Percentiles rank a stretch among this genome's conserved stretches.
Evolutionary conservation across 2,329 filamentous ascomycete species (phyloP).

Genomic region (Cladosporium sp.): DNA sequence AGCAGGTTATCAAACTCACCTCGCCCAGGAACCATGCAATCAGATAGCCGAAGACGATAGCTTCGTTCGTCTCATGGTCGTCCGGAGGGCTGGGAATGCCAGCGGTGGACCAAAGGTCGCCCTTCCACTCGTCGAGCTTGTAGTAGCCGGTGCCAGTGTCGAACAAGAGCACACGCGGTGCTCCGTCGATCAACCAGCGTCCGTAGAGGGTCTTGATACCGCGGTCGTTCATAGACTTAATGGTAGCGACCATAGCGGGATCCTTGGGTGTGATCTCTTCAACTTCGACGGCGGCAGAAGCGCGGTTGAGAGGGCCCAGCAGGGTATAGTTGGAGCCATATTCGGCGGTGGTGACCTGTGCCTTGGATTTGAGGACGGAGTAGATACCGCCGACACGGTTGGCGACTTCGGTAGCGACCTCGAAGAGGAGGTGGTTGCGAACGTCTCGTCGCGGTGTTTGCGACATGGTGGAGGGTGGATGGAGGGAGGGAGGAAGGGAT

Average conservation of each 20-base stretch:
- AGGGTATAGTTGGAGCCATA: conserved; percentile 97
- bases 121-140: conserved; percentile 94
- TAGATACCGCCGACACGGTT: conserved; percentile 99
- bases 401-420: conserved; percentile 93
- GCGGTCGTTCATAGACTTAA: conserved; percentile 86
- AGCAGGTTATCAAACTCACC: conserved; percentile 50
- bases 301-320: conserved; percentile 87
- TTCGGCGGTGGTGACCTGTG: conserved; percentile 92
- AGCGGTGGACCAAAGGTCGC: conserved; percentile 86
- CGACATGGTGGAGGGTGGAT: conserved; percentile 24
- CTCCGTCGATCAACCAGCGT: conserved; percentile 95
- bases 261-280: conserved; percentile 84
- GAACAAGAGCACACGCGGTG: conserved; percentile 86
- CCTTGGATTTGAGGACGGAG: conserved; percentile 98
- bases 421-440: conserved; percentile 92
- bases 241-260: conserved; percentile 73
- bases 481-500: neutral
- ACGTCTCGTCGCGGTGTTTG: conserved; percentile 60
- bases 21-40: conserved; percentile 98
- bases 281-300: conserved; percentile 94
- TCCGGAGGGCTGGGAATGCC: conserved; percentile 89
- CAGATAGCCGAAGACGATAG: conserved; percentile 94
- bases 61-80: conserved; percentile 94
- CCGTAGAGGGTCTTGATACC: conserved; percentile 89
- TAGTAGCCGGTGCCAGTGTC: conserved; percentile 90